A percentile compares a stretch with the other conserved stretches of the same genome.
Evolutionary conservation across 2,329 filamentous ascomycete genomes (phyloP).

Genomic region (Nemania sp.): DNA sequence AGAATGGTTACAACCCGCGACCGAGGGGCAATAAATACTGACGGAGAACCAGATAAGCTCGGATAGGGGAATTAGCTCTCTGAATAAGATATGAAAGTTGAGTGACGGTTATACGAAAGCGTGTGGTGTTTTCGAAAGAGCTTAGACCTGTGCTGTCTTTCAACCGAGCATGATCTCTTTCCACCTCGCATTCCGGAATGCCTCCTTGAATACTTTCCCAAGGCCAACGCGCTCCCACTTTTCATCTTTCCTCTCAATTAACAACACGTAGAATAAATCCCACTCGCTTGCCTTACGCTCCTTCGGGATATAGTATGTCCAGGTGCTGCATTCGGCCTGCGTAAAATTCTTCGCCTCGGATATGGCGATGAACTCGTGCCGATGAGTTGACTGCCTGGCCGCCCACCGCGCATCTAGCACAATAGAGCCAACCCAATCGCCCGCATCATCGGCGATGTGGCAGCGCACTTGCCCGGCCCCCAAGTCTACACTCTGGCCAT

Average conservation of each 20-base stretch:
- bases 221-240: slow-evolving; percentile 49
- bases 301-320: slow-evolving; percentile 53
- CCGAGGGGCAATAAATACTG: too few relatives aligned
- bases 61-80: not conserved
- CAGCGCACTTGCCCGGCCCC: slow-evolving; percentile 37
- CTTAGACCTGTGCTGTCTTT: not conserved
- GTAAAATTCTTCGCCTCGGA: slow-evolving; percentile 53
- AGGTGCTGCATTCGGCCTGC: slow-evolving; percentile 47
- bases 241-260: slow-evolving; percentile 42
- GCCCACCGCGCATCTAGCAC: slow-evolving; percentile 44
- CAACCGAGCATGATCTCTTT: slow-evolving; percentile 19
- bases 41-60: too few relatives aligned
- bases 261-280: slow-evolving; percentile 52
- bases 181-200: slow-evolving; percentile 40
- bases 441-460: slow-evolving; percentile 47
- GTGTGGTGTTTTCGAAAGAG: not conserved
- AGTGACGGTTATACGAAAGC: not conserved
- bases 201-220: slow-evolving; percentile 52
- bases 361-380: slow-evolving; percentile 47
- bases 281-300: slow-evolving; percentile 51
- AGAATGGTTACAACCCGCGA: too few relatives aligned
- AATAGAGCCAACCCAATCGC: slow-evolving; percentile 52
- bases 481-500: slow-evolving; percentile 5
- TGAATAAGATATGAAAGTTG: not conserved
- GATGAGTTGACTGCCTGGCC: slow-evolving; percentile 17